A percentile compares a stretch with the other conserved stretches of the same genome.
Evolutionary conservation across 75 land plant genomes (phyloP).

Genomic region (Pinus albicaulis): DNA sequence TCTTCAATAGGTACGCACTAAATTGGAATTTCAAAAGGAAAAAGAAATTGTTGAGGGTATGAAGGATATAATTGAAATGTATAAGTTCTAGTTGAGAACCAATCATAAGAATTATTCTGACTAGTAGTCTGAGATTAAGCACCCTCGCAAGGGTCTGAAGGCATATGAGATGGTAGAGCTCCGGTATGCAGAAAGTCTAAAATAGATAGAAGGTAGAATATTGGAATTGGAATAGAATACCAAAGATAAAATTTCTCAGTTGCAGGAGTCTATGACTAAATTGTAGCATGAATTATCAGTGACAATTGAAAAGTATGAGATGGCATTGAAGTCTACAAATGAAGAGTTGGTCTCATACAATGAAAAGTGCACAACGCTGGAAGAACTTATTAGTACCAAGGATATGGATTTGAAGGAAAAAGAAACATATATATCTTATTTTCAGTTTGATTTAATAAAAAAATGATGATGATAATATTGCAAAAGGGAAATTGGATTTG

Average conservation of each 20-base stretch:
- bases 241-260: not conserved
- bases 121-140: not conserved
- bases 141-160: not conserved
- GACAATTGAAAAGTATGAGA: not conserved
- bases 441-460: not conserved
- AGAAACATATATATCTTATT: too few species aligned
- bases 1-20: not conserved
- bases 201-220: not conserved
- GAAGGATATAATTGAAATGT: not conserved
- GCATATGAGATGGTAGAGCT: not conserved
- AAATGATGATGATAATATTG: not conserved
- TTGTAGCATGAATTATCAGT: not conserved
- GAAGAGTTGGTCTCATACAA: too few species aligned
- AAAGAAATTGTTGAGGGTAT: not conserved
- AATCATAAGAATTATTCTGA: not conserved
- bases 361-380: too few species aligned
- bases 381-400: too few species aligned
- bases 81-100: not conserved
- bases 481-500: not conserved
- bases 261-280: not conserved
- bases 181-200: not conserved
- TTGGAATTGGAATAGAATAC: not conserved
- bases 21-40: slow-evolving; percentile 4
- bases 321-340: not conserved
- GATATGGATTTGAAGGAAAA: too few species aligned